These are phyloP conservation scores for Russula vinacea DNA, from an alignment of 768 basidiomycete species.

Conservation along the genomic window DNA sequence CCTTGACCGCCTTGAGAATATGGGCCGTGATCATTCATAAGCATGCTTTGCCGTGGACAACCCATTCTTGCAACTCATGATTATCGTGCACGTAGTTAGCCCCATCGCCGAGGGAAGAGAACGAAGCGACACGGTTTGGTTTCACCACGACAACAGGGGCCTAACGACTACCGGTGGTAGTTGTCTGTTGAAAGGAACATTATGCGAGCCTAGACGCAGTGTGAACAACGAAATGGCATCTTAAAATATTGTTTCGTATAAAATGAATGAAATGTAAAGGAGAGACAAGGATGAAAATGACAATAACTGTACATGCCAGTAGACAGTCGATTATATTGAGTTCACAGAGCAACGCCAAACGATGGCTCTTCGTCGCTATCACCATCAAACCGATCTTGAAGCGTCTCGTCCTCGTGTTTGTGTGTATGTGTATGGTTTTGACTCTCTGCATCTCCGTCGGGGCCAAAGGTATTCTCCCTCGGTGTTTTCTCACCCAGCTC, in stretches of 20 bases:
- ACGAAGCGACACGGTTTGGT: too few species aligned
- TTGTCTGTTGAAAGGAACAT: too few species aligned
- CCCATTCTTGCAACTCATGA: too few species aligned
- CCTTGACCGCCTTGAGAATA: too few species aligned
- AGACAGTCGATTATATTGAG: conserved; percentile 1
- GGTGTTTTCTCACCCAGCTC: conserved; percentile 18
- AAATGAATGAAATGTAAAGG: background rate
- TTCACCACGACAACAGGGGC: too few species aligned
- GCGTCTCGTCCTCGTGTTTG: background rate
- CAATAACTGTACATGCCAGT: conserved; percentile 11
- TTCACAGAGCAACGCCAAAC: conserved; percentile 25
- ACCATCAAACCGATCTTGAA: background rate
- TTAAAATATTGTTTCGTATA: background rate
- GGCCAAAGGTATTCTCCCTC: conserved; percentile 1
- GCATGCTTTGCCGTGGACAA: too few species aligned
- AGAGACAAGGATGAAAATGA: background rate
- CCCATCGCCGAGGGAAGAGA: too few species aligned
- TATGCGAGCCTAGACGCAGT: too few species aligned
- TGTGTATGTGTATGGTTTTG: background rate
- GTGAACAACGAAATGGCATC: too few species aligned
- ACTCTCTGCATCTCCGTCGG: background rate
- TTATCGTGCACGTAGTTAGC: too few species aligned
- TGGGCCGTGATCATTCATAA: too few species aligned
- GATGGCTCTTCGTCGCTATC: conserved; percentile 24
- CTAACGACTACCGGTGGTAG: too few species aligned